Base-by-base conservation (phyloP, 768 basidiomycete genomes). In the Porphyrellus cyaneotinctus region DNA sequence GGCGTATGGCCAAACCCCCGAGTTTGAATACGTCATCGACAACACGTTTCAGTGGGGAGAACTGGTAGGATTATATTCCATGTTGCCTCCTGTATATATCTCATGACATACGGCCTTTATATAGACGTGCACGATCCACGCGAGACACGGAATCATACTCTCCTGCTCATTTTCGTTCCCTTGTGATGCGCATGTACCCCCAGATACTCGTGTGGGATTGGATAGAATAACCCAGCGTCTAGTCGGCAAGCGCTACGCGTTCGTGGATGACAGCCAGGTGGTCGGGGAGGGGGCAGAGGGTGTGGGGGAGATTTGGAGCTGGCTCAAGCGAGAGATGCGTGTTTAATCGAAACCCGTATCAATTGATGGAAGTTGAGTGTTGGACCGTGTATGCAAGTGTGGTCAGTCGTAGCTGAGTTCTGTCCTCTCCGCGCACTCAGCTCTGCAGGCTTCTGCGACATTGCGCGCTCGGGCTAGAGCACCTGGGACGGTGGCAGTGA, bases 1-100 rank as follows among this genome's bases (percentile, higher is more conserved):
- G 93, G 75, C 80, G 14, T 97, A 84, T 62, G 95, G 95, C 0
- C 90, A 95, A 64, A 95, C 95, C 0, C 94, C 95, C 37, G 89
- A 95, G 64, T 98, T 99, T 66, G 86, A 83, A 8, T 88, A 91
- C 62, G 74, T 73, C 3, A 41, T 81, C 13, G 47, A 60, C 4
- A 63, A 64, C 23, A 51, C 64, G n/a, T 84, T 85, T 55, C 42
- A 62, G 4, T 83, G 82, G 81, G 83, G 81, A 11, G 62, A 69
- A 30, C 67, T 77, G 24, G 83, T 83, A 58, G 56, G 62, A 6
- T 28, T 4, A 11, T 28, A 49, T 71, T 70, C 23, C 31, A 15
- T 47, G 12, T 33, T 2, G 33, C 44, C 35, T 37, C 23, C 31
- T 36, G 12, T 28, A 12, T 23, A 11, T 20, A 26, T 36, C n/a